A percentile compares a stretch with the other conserved stretches of the same genome.
These are phyloP conservation scores for Ceratobasidium sp. DNA, from an alignment of 1,284 basidiomycete species.

Conservation along the genomic window DNA sequence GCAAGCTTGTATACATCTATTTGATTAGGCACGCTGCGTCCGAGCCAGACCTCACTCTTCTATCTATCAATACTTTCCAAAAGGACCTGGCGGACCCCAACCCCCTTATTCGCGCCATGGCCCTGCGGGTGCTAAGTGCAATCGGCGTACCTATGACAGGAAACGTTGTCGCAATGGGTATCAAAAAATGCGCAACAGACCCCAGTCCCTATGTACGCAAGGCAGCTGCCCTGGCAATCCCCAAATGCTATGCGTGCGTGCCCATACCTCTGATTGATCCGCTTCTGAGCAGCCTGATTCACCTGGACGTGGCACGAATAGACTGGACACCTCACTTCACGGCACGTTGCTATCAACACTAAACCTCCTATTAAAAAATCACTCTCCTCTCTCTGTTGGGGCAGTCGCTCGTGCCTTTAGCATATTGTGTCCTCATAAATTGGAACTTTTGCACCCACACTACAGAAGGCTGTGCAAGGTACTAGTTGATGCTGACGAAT, in stretches of 20 bases:
- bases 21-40: slow-evolving; percentile 89
- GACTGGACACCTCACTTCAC: slow-evolving; percentile 75
- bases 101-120: slow-evolving; percentile 93
- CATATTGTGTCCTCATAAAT: slow-evolving; percentile 77
- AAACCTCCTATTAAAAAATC: slow-evolving; percentile 75
- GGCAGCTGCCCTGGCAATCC: slow-evolving; percentile 85
- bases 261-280: slow-evolving; percentile 26
- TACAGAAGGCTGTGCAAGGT: slow-evolving; percentile 84
- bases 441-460: slow-evolving; percentile 87
- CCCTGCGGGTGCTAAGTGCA: slow-evolving; percentile 88
- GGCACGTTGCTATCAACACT: slow-evolving; percentile 77
- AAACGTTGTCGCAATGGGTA: slow-evolving; percentile 82
- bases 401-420: slow-evolving; percentile 85
- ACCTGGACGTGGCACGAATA: slow-evolving; percentile 49
- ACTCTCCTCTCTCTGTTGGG: slow-evolving; percentile 86
- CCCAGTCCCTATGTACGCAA: slow-evolving; percentile 93
- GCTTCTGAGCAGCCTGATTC: neutral
- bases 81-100: slow-evolving; percentile 91
- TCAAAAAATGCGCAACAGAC: slow-evolving; percentile 89
- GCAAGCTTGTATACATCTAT: slow-evolving; percentile 98
- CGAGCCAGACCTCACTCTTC: slow-evolving; percentile 90
- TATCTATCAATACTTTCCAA: slow-evolving; percentile 99
- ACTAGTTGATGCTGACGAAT: slow-evolving; percentile 91
- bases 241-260: slow-evolving; percentile 81
- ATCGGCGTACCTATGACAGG: slow-evolving; percentile 89